phyloP scores from a whole-genome alignment of 2,329 filamentous ascomycete genomes.

The Fusarium robinianum region DNA sequence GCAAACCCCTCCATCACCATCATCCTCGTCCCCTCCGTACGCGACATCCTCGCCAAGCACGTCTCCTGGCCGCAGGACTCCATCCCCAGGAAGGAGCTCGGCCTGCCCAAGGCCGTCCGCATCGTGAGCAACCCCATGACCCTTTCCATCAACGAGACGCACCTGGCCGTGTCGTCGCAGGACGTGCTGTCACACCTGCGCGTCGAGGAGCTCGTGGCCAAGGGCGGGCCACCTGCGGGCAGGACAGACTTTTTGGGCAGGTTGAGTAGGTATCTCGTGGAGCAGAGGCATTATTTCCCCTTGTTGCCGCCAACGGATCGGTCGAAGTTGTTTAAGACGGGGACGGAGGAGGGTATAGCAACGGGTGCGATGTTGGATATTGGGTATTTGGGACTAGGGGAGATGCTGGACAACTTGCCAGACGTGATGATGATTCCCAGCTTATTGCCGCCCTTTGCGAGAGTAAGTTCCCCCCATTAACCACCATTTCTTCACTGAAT shows the following conservation, averaged over 20 bases:
- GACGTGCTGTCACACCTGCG: constrained; percentile 83
- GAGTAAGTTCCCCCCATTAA: constrained; percentile 59
- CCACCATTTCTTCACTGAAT: background rate
- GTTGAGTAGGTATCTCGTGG: constrained; percentile 76
- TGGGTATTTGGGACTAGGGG: constrained; percentile 83
- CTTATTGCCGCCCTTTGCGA: constrained; percentile 82
- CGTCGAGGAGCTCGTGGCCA: constrained; percentile 64
- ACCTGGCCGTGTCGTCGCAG: constrained; percentile 80
- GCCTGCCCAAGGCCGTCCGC: constrained; percentile 74
- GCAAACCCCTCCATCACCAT: constrained; percentile 79
- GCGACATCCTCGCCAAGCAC: constrained; percentile 80
- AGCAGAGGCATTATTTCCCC: constrained; percentile 90
- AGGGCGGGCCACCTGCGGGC: constrained; percentile 30
- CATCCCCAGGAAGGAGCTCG: constrained; percentile 71
- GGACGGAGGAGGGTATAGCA: constrained; percentile 61
- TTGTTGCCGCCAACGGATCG: constrained; percentile 81
- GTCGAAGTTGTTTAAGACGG: constrained; percentile 66
- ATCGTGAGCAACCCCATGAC: constrained; percentile 92
- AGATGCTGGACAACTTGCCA: constrained; percentile 84
- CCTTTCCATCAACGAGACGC: constrained; percentile 82
- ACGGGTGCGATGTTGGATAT: constrained; percentile 82
- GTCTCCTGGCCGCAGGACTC: constrained; percentile 77
- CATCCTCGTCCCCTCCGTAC: constrained; percentile 79
- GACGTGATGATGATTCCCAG: constrained; percentile 86
- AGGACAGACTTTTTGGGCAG: constrained; percentile 68